Percentiles rank a stretch among this genome's conserved stretches.
These are phyloP conservation scores for Trichosporon sp. DNA, from an alignment of 1,284 basidiomycete genomes.

Conservation along the genomic window DNA sequence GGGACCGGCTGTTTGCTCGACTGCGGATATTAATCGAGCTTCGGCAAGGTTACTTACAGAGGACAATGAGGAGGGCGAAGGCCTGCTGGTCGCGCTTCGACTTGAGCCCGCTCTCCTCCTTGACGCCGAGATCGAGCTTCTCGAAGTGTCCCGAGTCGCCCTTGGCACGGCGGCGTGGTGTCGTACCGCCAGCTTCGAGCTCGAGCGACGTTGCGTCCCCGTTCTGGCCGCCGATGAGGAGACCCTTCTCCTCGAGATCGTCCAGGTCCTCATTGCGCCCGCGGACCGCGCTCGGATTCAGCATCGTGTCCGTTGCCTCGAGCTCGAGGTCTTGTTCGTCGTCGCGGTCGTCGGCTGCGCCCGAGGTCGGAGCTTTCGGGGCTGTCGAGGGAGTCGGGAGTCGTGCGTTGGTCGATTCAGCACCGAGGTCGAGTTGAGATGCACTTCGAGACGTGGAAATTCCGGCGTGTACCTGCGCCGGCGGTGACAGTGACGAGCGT, in stretches of 20 bases:
- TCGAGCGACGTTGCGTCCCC: neutral
- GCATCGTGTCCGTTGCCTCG: conserved; percentile 10
- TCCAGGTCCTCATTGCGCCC: conserved; percentile 37
- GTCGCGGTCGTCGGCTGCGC: neutral
- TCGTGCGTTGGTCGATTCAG: neutral
- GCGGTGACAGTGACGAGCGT: neutral
- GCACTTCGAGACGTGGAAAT: neutral
- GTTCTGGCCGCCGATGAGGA: conserved; percentile 16
- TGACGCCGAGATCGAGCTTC: conserved; percentile 25
- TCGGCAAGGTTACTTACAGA: conserved; percentile 64
- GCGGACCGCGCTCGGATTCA: conserved; percentile 16
- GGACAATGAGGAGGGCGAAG: conserved; percentile 76
- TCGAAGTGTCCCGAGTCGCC: conserved; percentile 14
- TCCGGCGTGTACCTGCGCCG: neutral
- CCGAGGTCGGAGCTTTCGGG: neutral
- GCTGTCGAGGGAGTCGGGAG: neutral
- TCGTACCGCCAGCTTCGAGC: neutral
- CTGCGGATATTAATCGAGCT: neutral
- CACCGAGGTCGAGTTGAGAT: neutral
- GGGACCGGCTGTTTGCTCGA: neutral
- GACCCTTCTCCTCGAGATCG: conserved; percentile 41
- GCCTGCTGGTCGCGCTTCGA: conserved; percentile 63
- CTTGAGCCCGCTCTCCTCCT: conserved; percentile 28
- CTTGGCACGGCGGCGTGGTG: neutral
- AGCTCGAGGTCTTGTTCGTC: neutral